A percentile compares a stretch with the other conserved stretches of the same genome.
phyloP scores from a whole-genome alignment of 2,329 filamentous ascomycete species.

The Cordyceps farinosa region DNA sequence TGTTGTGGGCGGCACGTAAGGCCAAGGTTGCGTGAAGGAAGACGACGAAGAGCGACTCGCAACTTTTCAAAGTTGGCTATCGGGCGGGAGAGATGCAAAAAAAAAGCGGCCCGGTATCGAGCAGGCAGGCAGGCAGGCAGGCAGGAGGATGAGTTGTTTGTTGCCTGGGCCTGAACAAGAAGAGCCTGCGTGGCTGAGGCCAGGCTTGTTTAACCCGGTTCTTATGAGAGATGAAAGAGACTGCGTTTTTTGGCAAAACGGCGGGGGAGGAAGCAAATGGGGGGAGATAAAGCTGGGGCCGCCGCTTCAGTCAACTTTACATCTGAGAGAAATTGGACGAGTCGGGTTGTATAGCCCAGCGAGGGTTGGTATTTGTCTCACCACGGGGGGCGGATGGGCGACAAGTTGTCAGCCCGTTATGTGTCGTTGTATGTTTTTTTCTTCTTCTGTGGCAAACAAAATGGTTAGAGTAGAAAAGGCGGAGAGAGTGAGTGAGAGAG shows the following conservation, averaged over 20 bases:
- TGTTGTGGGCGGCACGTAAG: background rate
- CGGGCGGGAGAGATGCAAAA: background rate
- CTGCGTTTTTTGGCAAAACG: background rate
- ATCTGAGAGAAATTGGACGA: slow-evolving; percentile 1
- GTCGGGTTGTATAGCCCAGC: slow-evolving; percentile 9
- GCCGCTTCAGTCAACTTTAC: background rate
- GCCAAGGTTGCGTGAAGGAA: background rate
- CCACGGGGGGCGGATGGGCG: background rate
- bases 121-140: background rate
- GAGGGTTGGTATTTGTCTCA: slow-evolving; percentile 11
- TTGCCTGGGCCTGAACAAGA: background rate
- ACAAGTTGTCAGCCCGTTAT: background rate
- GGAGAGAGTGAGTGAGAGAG: background rate
- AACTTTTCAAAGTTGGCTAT: background rate
- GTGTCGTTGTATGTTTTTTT: background rate
- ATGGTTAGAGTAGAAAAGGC: slow-evolving; percentile 1
- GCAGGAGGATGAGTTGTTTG: background rate
- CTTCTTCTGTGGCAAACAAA: background rate
- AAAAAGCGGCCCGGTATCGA: background rate
- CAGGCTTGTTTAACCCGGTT: background rate
- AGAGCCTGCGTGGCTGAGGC: background rate
- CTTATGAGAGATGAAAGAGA: background rate
- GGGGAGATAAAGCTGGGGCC: background rate
- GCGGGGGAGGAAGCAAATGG: background rate
- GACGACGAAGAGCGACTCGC: background rate